A percentile compares a stretch with the other conserved stretches of the same genome.
These are phyloP conservation scores for Cylindrotheca closterium DNA, from an alignment of 108 stramenopile species.

Conservation along the genomic window DNA sequence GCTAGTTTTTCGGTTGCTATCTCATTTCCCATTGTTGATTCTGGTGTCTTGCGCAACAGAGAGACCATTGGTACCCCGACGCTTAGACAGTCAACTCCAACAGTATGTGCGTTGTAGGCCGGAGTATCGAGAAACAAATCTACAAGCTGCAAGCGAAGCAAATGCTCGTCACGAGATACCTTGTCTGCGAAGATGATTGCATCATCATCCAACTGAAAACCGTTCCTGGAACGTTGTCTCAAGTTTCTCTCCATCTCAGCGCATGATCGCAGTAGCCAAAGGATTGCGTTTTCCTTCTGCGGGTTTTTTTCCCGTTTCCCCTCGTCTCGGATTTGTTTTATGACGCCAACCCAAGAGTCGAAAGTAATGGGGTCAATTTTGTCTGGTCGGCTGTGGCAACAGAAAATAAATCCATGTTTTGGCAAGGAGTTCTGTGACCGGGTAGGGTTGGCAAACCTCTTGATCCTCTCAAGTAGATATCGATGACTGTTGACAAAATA, in stretches of 20 bases:
- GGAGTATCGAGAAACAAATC: slow-evolving; percentile 90
- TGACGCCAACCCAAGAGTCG: slow-evolving; percentile 62
- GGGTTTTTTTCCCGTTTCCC: not conserved
- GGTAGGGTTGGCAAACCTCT: slow-evolving; percentile 1
- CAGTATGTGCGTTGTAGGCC: slow-evolving; percentile 84
- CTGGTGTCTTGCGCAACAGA: slow-evolving; percentile 26
- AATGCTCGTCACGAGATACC: slow-evolving; percentile 68
- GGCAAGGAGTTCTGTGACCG: slow-evolving; percentile 67
- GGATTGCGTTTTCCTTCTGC: slow-evolving; percentile 33
- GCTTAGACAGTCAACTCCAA: slow-evolving; percentile 74
- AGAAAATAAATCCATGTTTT: slow-evolving; percentile 71
- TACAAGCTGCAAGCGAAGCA: slow-evolving; percentile 65
- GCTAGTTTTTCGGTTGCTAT: slow-evolving; percentile 70
- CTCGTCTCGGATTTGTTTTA: slow-evolving; percentile 43
- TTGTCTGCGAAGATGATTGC: slow-evolving; percentile 72
- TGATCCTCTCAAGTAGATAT: slow-evolving; percentile 21
- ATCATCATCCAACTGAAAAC: not conserved
- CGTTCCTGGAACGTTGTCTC: slow-evolving; percentile 38
- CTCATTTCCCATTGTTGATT: not conserved
- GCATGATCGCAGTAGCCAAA: slow-evolving; percentile 83
- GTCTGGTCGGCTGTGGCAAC: slow-evolving; percentile 84
- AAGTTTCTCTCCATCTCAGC: slow-evolving; percentile 73
- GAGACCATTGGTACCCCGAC: slow-evolving; percentile 83
- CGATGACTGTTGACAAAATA: slow-evolving; percentile 89
- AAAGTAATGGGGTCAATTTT: slow-evolving; percentile 88